A percentile compares a stretch with the other conserved stretches of the same genome.
These are phyloP conservation scores for Pichia sp. DNA, from an alignment of 1,139 yeast genomes.

Conservation along the genomic window DNA sequence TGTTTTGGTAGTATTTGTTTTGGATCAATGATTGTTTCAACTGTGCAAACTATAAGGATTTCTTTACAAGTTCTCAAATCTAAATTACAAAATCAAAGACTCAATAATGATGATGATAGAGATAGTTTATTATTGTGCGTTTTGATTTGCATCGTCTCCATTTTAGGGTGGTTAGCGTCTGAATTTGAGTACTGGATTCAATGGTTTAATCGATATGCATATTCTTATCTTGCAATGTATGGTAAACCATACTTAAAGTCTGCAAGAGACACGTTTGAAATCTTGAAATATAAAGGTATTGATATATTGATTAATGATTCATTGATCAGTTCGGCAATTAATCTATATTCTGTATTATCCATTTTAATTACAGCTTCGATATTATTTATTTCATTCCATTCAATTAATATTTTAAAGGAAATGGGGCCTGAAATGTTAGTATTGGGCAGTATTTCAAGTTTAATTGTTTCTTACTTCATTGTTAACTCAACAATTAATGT, in stretches of 20 bases:
- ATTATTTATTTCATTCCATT: conserved; percentile 37
- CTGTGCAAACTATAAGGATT: conserved; percentile 42
- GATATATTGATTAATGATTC: conserved; percentile 84
- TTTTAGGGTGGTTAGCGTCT: conserved; percentile 49
- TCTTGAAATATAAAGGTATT: conserved; percentile 73
- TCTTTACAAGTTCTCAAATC: conserved; percentile 19
- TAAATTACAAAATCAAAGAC: conserved; percentile 14
- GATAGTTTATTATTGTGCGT: conserved; percentile 19
- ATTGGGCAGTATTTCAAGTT: conserved; percentile 69
- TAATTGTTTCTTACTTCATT: conserved; percentile 72
- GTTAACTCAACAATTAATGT: conserved; percentile 61
- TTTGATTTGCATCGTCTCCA: conserved; percentile 31
- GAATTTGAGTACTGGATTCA: conserved; percentile 73
- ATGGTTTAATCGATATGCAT: conserved; percentile 88
- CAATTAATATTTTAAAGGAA: conserved; percentile 31
- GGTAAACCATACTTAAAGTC: conserved; percentile 72
- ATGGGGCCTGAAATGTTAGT: conserved; percentile 65
- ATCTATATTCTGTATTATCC: conserved; percentile 66
- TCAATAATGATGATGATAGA: conserved; percentile 8
- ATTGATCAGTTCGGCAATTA: conserved; percentile 70
- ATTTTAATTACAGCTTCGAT: conserved; percentile 41
- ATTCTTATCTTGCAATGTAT: conserved; percentile 79
- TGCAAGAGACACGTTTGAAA: conserved; percentile 77
- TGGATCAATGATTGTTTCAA: conserved; percentile 77
- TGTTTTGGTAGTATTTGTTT: conserved; percentile 90